Evolutionary conservation across 2,329 filamentous ascomycete species (phyloP).

Genomic region (Cladophialophora carrionii): DNA sequence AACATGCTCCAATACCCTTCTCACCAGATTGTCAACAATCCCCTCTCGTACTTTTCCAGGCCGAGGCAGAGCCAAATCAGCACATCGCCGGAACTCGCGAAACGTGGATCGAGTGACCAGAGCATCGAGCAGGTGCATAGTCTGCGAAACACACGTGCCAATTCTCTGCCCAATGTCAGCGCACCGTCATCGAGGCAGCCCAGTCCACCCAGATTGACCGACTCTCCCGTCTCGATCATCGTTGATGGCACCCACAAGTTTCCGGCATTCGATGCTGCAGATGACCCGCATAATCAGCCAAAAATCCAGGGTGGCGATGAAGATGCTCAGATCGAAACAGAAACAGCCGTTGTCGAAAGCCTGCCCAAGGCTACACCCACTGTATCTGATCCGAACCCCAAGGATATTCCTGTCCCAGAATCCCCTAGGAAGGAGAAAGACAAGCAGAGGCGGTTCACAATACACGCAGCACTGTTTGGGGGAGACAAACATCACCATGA

Average conservation of each 20-base stretch:
- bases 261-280: constrained; percentile 26
- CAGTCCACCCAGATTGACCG: constrained; percentile 33
- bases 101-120: constrained; percentile 23
- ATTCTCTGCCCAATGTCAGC: constrained; percentile 28
- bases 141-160: constrained; percentile 21
- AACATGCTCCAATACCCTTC: constrained; percentile 37
- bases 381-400: neutral
- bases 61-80: constrained; percentile 36
- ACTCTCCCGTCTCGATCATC: constrained; percentile 37
- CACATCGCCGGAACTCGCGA: constrained; percentile 29
- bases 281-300: constrained; percentile 35
- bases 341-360: neutral
- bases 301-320: constrained; percentile 27
- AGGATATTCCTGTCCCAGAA: constrained; percentile 5
- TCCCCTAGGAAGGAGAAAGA: constrained; percentile 31
- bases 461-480: constrained; percentile 27
- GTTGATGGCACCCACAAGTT: constrained; percentile 26
- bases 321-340: constrained; percentile 4
- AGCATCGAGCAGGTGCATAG: constrained; percentile 20
- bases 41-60: constrained; percentile 38
- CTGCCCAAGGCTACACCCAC: neutral
- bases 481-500: constrained; percentile 23
- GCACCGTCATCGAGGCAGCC: constrained; percentile 25
- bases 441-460: constrained; percentile 30
- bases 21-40: constrained; percentile 36